Evolutionary conservation across 2,329 filamentous ascomycete species (phyloP).

Genomic region (Colletotrichum simmondsii): DNA sequence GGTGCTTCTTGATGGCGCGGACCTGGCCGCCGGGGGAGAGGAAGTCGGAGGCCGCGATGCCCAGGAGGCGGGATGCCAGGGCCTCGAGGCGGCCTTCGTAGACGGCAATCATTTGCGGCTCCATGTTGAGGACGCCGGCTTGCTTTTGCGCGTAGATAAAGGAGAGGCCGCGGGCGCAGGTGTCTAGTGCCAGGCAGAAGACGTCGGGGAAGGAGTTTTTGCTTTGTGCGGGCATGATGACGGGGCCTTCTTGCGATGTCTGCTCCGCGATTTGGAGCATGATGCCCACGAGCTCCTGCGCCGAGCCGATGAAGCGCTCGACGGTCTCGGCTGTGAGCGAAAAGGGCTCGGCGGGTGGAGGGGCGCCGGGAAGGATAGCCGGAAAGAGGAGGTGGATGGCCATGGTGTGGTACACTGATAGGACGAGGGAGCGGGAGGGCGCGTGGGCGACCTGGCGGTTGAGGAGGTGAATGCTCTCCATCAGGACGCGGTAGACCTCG

Average conservation of each 20-base stretch:
- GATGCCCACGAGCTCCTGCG: conserved; percentile 42
- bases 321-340: conserved; percentile 38
- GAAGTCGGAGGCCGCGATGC: conserved; percentile 41
- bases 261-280: conserved; percentile 38
- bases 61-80: conserved; percentile 41
- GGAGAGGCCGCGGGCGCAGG: conserved; percentile 44
- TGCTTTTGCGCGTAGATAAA: conserved; percentile 38
- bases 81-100: conserved; percentile 40
- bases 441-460: conserved; percentile 38
- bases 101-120: conserved; percentile 36
- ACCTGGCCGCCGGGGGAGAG: conserved; percentile 40
- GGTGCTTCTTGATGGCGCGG: conserved; percentile 41
- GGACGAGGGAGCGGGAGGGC: conserved; percentile 40
- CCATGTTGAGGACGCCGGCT: conserved; percentile 31
- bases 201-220: conserved; percentile 41
- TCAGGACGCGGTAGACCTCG: conserved; percentile 42
- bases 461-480: conserved; percentile 40
- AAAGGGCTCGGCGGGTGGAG: not conserved
- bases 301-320: conserved; percentile 42
- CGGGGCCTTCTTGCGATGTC: conserved; percentile 35
- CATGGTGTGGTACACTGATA: conserved; percentile 47
- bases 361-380: conserved; percentile 12
- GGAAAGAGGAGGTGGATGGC: conserved; percentile 48
- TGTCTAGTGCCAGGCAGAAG: conserved; percentile 44
- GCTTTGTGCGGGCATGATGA: conserved; percentile 35